Percentiles rank a stretch among this genome's conserved stretches.
Evolutionary conservation across 2,329 filamentous ascomycete genomes (phyloP).

Genomic region (Torrubiellomyces zombiae): DNA sequence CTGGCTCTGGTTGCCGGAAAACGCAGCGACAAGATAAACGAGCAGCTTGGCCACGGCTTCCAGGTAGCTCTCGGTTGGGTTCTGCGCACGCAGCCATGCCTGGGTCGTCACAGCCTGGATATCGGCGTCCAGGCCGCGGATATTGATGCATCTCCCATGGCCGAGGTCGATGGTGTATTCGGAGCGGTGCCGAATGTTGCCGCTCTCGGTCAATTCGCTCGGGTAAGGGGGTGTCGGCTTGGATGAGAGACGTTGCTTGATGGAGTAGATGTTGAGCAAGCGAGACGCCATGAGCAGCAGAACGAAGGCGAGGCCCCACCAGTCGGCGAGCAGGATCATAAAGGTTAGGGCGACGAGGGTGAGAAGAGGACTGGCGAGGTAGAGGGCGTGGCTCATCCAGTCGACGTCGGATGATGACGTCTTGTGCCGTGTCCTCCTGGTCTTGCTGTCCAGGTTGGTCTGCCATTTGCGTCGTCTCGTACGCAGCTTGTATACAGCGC

Average conservation of each 20-base stretch:
- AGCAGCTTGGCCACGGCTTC: conserved; percentile 37
- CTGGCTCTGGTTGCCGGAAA: conserved; percentile 38
- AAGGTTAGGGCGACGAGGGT: conserved; percentile 26
- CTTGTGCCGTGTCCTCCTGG: no score
- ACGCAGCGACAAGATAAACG: conserved; percentile 38
- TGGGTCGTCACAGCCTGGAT: conserved; percentile 42
- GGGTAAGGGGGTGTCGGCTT: conserved; percentile 1
- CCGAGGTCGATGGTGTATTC: conserved; percentile 38
- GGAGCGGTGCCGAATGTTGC: no score
- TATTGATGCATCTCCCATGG: conserved; percentile 30
- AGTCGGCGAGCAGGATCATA: conserved; percentile 30
- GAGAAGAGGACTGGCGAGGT: conserved; percentile 28
- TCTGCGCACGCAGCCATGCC: conserved; percentile 36
- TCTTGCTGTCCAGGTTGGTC: no score
- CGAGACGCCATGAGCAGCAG: conserved; percentile 34
- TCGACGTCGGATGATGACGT: no score
- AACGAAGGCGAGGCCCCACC: conserved; percentile 32
- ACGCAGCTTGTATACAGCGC: no score
- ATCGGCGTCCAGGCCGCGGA: conserved; percentile 37
- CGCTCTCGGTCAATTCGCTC: no score
- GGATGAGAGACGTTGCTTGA: conserved; percentile 27
- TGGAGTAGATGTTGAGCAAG: conserved; percentile 36
- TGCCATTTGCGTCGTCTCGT: no score
- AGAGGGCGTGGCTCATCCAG: conserved; percentile 30
- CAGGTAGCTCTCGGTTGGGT: conserved; percentile 30